A percentile compares a stretch with the other conserved stretches of the same genome.
Conservation (phyloP, 352 stramenopile species). For the Globisporangium middletonii region DNA sequence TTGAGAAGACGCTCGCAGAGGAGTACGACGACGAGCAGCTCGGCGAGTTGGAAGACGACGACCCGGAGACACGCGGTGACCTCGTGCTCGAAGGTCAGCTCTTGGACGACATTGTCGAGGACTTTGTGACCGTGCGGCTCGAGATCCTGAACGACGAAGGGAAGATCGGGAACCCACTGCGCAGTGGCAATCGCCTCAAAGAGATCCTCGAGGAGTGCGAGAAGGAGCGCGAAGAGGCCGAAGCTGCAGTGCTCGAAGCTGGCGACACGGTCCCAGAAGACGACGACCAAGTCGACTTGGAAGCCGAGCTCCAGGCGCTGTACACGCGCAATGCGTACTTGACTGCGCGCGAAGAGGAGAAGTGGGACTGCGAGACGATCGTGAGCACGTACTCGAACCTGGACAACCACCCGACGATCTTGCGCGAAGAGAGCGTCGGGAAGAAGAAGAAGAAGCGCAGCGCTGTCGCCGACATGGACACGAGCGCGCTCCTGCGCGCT, state of each 20-base stretch:
- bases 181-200: slow-evolving; percentile 55
- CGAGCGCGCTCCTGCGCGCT: slow-evolving; percentile 14
- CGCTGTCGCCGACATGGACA: slow-evolving; percentile 12
- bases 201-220: slow-evolving; percentile 75
- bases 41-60: slow-evolving; percentile 70
- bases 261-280: slow-evolving; percentile 19
- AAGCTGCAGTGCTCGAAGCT: slow-evolving; percentile 38
- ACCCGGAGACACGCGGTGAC: slow-evolving; percentile 65
- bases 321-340: slow-evolving; percentile 66
- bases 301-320: slow-evolving; percentile 28
- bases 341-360: slow-evolving; percentile 45
- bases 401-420: slow-evolving; percentile 96
- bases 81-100: slow-evolving; percentile 64
- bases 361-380: slow-evolving; percentile 98
- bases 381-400: slow-evolving; percentile 97
- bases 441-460: slow-evolving; percentile 82
- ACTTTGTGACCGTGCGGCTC: slow-evolving; percentile 62
- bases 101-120: slow-evolving; percentile 65
- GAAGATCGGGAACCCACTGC: slow-evolving; percentile 71
- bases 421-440: slow-evolving; percentile 60
- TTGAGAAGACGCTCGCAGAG: slow-evolving; percentile 77
- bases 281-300: slow-evolving; percentile 22
- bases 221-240: slow-evolving; percentile 53
- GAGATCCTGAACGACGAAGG: slow-evolving; percentile 71
- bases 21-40: slow-evolving; percentile 82